Base-by-base conservation (phyloP, 768 basidiomycete species). In the Tylopilus rubrobrunneus region DNA sequence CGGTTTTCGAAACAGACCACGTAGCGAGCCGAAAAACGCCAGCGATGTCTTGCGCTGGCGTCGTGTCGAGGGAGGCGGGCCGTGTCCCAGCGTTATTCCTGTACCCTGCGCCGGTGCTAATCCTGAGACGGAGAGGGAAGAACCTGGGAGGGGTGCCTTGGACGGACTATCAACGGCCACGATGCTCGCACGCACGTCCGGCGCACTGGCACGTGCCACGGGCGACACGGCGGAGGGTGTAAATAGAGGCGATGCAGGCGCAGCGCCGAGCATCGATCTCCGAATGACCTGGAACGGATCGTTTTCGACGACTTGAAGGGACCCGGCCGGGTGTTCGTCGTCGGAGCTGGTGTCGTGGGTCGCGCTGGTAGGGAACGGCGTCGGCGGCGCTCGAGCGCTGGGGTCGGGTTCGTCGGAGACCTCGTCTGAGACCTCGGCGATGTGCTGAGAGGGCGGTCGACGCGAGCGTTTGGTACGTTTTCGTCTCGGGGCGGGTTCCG, bases 1-100 rank as follows among this genome's bases (percentile, higher is more conserved):
- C 1, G 60, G 61, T 44, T 60, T 69, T 19, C 57, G 57, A 48
- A 69, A 69, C 5, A 69, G 51, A 14, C 67, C 65, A 0, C 60
- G 62, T 5, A 69, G 45, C 4, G 68, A 66, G 3, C 69, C 62
- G 4, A 69, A 59, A 31, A 69, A 62, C 1, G 58, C 54, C 27
- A 55, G 50, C 17, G 69, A 71, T 0, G 57, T 43, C 1, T 42
- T 52, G 1, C 59, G 67, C 37, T 65, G 60, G 28, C 67, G 65
- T 44, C 49, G 54, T 10, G 31, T 39, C n/a, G 39, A 7, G 39
- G n/a, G 39, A 3, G 19, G 4, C 6, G 39, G 37, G 15, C 6
- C 9, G 8, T 19, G n/a, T 39, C 36, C 36, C 36, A 36, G 11
- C 34, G 34, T 12, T 12, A 15, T 34, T 11, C 36, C 36, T 36